Conservation (phyloP, 169 alveolate genomes). For the Plasmodium coatneyi region DNA sequence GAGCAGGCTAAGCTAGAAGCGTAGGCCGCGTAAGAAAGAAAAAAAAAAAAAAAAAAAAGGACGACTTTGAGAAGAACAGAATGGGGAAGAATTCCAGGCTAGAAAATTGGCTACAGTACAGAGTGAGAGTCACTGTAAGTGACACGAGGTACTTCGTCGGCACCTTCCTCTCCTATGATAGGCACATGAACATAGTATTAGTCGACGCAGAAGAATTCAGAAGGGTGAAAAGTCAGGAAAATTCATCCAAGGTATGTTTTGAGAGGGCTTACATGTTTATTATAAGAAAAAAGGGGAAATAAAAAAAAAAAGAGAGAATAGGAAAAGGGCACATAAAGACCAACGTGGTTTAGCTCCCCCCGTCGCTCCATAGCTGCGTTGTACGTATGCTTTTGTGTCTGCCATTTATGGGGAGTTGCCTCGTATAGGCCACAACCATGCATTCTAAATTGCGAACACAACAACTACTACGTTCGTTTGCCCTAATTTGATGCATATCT, state of each 20-base stretch:
- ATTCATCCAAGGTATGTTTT: conserved; percentile 69
- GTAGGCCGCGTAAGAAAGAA: background rate
- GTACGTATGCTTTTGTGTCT: background rate
- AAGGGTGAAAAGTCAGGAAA: conserved; percentile 83
- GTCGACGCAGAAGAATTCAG: conserved; percentile 99
- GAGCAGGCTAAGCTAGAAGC: background rate
- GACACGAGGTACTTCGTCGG: conserved; percentile 97
- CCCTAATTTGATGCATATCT: background rate
- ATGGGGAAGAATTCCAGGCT: conserved; percentile 90
- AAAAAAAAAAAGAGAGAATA: background rate
- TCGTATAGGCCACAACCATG: background rate
- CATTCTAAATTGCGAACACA: background rate
- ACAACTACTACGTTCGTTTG: background rate
- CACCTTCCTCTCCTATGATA: conserved; percentile 98
- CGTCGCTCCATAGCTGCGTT: background rate
- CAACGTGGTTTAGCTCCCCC: background rate
- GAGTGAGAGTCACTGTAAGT: conserved; percentile 95
- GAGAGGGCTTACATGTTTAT: background rate
- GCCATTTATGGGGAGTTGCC: background rate
- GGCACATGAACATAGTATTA: conserved; percentile 97
- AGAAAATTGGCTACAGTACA: conserved; percentile 96
- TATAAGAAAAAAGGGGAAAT: background rate
- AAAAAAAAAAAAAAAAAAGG: background rate
- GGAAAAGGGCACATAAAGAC: conserved; percentile 1
- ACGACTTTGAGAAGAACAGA: conserved; percentile 15